Evolutionary conservation across 768 basidiomycete genomes (phyloP).

Genomic region (Psilocybe cubensis): DNA sequence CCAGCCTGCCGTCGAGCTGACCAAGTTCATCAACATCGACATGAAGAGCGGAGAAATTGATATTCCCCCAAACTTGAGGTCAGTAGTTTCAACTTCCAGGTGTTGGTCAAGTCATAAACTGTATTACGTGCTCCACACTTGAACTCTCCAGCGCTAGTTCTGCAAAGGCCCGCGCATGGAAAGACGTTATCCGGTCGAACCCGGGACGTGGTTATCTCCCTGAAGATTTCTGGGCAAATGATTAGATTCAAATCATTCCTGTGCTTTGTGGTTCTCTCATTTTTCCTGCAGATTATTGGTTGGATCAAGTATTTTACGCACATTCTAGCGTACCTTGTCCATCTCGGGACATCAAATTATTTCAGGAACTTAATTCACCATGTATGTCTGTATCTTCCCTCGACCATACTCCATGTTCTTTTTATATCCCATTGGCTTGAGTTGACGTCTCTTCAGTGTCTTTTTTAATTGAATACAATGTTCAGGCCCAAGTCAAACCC

Average conservation of each 20-base stretch:
- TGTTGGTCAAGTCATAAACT: background rate
- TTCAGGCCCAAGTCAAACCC: background rate
- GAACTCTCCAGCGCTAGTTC: slow-evolving; percentile 11
- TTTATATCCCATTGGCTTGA: background rate
- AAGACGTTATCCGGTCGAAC: slow-evolving; percentile 20
- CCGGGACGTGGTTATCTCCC: slow-evolving; percentile 3
- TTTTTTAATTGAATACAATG: background rate
- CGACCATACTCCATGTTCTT: background rate
- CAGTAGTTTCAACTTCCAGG: slow-evolving; percentile 9
- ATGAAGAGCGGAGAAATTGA: slow-evolving; percentile 51
- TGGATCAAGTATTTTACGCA: too few species aligned
- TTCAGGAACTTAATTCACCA: background rate
- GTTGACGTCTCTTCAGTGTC: background rate
- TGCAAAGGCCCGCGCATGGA: slow-evolving; percentile 21
- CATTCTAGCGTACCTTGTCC: too few species aligned
- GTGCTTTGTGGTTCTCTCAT: too few species aligned
- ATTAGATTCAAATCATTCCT: background rate
- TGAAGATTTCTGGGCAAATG: background rate
- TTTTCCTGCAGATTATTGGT: too few species aligned
- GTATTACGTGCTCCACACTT: background rate
- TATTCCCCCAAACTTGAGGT: slow-evolving; percentile 48
- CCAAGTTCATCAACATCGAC: slow-evolving; percentile 55
- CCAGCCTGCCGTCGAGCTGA: slow-evolving; percentile 72
- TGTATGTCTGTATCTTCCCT: background rate
- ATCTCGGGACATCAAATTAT: background rate